phyloP scores from a whole-genome alignment of 345 rosid genomes.

The Moringa oleifera region DNA sequence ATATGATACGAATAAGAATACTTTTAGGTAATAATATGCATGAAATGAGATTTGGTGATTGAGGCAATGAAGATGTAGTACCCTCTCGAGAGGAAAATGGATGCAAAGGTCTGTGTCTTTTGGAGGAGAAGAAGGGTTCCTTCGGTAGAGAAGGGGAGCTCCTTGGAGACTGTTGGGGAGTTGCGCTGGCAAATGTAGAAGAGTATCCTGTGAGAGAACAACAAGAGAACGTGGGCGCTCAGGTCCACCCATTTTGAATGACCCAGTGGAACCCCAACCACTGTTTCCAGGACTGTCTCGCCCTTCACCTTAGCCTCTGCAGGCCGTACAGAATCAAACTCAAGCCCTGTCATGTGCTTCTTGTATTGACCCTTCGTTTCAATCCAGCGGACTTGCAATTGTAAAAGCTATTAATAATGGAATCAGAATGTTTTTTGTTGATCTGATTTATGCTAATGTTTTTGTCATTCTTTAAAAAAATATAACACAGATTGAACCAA shows the following conservation, averaged over 20 bases:
- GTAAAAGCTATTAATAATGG: no score
- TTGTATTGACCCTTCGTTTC: constrained; percentile 41
- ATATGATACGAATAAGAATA: no score
- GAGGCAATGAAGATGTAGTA: background rate
- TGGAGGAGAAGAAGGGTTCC: background rate
- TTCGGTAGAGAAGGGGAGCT: no score
- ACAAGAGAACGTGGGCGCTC: constrained; percentile 21
- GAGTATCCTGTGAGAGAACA: constrained; percentile 18
- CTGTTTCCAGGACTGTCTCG: constrained; percentile 21
- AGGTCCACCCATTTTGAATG: constrained; percentile 39
- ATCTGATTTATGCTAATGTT: no score
- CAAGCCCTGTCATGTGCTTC: constrained; percentile 42
- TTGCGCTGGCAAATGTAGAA: constrained; percentile 7
- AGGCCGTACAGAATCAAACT: constrained; percentile 29
- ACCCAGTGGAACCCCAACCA: constrained; percentile 23
- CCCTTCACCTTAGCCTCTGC: constrained; percentile 35
- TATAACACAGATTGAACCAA: no score
- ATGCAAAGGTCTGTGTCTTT: background rate
- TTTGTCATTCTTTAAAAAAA: no score
- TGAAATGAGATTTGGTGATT: no score
- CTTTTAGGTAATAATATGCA: no score
- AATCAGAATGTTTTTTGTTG: no score
- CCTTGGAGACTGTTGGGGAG: background rate
- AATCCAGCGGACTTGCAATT: background rate
- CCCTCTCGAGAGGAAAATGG: background rate